A percentile compares a stretch with the other conserved stretches of the same genome.
These are phyloP conservation scores for Bisporella sp. DNA, from an alignment of 2,329 filamentous ascomycete genomes.

Conservation along the genomic window DNA sequence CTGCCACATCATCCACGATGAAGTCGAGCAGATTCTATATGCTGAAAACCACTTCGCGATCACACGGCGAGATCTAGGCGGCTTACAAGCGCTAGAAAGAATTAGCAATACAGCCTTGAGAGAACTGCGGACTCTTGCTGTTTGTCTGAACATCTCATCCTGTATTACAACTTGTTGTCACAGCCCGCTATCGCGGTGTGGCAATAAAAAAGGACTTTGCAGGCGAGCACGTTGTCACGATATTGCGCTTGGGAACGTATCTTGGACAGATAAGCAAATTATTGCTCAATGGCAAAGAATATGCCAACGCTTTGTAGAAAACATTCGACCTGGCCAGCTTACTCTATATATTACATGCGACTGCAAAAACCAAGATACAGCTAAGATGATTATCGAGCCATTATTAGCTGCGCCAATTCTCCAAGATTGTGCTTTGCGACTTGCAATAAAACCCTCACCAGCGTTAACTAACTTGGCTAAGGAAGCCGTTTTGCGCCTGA, in stretches of 20 bases:
- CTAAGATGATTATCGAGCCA: slow-evolving; percentile 2
- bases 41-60: background rate
- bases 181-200: too few species aligned
- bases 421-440: slow-evolving; percentile 4
- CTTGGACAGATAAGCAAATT: background rate
- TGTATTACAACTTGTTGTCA: background rate
- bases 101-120: background rate
- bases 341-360: slow-evolving; percentile 4
- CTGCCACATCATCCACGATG: background rate
- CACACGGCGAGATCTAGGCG: background rate
- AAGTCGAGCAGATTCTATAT: background rate
- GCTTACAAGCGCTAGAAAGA: background rate
- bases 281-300: slow-evolving; percentile 2
- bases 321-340: slow-evolving; percentile 1
- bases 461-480: slow-evolving; percentile 2
- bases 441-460: slow-evolving; percentile 1
- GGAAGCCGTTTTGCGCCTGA: background rate
- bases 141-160: background rate
- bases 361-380: slow-evolving; percentile 3
- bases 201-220: background rate
- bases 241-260: background rate
- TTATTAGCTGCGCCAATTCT: background rate
- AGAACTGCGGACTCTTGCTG: background rate
- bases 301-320: slow-evolving; percentile 2
- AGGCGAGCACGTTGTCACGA: background rate